A percentile compares a stretch with the other conserved stretches of the same genome.
phyloP scores from a whole-genome alignment of 441 rosid species.

The Populus hybrid region DNA sequence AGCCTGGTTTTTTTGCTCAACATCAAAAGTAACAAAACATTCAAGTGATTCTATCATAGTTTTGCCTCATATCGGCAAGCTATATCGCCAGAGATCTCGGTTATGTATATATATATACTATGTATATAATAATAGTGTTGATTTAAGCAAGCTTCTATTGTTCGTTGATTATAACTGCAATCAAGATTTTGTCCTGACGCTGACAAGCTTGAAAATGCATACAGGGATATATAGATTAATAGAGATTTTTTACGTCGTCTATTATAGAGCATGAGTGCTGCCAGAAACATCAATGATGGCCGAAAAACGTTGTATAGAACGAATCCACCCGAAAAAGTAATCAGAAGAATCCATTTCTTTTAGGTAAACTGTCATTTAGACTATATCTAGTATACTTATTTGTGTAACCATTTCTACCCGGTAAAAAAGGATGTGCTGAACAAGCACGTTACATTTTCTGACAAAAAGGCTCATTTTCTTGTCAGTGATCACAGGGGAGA shows the following conservation, averaged over 20 bases:
- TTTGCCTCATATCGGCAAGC: neutral
- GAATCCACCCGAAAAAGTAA: neutral
- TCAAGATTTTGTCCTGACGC: neutral
- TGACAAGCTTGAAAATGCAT: neutral
- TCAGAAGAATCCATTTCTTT: no score
- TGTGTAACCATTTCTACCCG: no score
- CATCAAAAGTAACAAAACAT: constrained; percentile 7
- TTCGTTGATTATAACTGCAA: neutral
- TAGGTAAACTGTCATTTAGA: neutral
- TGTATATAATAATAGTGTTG: neutral
- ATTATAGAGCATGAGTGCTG: neutral
- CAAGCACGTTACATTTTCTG: no score
- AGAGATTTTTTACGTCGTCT: neutral
- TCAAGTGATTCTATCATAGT: neutral
- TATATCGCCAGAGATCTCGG: neutral
- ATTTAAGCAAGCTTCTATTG: neutral
- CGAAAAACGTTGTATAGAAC: neutral
- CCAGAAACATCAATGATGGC: neutral
- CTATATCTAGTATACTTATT: no score
- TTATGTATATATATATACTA: neutral
- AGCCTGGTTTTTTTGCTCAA: constrained; percentile 54
- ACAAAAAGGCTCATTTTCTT: no score
- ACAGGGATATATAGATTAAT: neutral
- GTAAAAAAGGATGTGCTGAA: no score
- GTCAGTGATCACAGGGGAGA: no score